These are phyloP conservation scores for Colletotrichum lentis DNA, from an alignment of 2,329 filamentous ascomycete species.

Conservation along the genomic window DNA sequence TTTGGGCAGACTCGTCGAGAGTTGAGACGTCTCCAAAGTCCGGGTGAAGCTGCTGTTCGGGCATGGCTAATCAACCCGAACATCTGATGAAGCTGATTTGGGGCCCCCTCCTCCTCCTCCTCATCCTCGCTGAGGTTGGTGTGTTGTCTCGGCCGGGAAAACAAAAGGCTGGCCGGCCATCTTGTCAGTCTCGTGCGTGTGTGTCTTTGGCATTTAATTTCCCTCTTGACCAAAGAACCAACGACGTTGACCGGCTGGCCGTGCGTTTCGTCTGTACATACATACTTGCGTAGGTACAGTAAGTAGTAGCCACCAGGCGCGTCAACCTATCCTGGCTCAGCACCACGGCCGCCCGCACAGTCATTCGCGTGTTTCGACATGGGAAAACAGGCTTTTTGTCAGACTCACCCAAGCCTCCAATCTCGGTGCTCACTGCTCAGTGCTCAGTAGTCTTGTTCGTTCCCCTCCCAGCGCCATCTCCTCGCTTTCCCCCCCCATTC, in stretches of 20 bases:
- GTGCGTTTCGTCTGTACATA: slow-evolving; percentile 30
- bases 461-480: slow-evolving; percentile 16
- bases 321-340: slow-evolving; percentile 16
- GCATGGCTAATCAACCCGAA: slow-evolving; percentile 24
- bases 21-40: slow-evolving; percentile 26
- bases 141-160: slow-evolving; percentile 8
- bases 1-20: background rate
- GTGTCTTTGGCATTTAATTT: background rate
- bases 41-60: slow-evolving; percentile 30
- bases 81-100: slow-evolving; percentile 26
- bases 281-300: too few relatives aligned
- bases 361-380: slow-evolving; percentile 23
- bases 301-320: slow-evolving; percentile 3
- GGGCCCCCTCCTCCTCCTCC: background rate
- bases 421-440: slow-evolving; percentile 1
- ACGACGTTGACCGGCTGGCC: slow-evolving; percentile 30
- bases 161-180: too few relatives aligned
- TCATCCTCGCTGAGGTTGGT: slow-evolving; percentile 1
- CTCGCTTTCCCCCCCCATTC: slow-evolving; percentile 16
- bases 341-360: slow-evolving; percentile 28
- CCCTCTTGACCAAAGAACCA: too few relatives aligned
- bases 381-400: slow-evolving; percentile 31
- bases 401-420: slow-evolving; percentile 26
- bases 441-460: too few relatives aligned
- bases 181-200: background rate